Base-by-base conservation (phyloP, 2,329 filamentous ascomycete species). In the Penicillium crustosum region DNA sequence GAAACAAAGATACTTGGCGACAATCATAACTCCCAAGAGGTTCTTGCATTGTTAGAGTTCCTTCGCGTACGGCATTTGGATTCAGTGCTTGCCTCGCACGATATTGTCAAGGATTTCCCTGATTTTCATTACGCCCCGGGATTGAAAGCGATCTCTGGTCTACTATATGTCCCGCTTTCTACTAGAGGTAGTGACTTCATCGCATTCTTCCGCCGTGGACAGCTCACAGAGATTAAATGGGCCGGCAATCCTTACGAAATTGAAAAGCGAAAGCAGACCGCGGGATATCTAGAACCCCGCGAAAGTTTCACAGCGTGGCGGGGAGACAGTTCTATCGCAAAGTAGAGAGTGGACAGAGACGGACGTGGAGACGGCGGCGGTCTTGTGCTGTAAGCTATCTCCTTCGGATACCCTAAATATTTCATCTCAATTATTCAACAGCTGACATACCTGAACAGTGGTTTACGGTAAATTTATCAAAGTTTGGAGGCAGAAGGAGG, bases 381-480 rank as follows among this genome's bases (percentile, higher is more conserved):
- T 96, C 0, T 79, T 96, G 3, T 96, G 91, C 68, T 78, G 49
- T 51, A 23, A 33, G 38, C 25, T 33, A 6, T 23, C n/a, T 19
- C 2, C 8, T 31, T 19, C 2, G 2, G 4, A 33, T 1, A 31
- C n/a, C 1, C n/a, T 10, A 2, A 7, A 51, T 23, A 17, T 9
- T 13, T 6, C 21, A 5, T 6, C 43, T 12, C 12, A n/a, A 15
- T 31, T 45, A 2, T 9, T 33, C 6, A 27, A 17, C 21, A 42
- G 10, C 49, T 51, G 10, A 51, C 49, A 25, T 23, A 17, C 19
- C 6, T 13, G 17, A 21, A 31, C 12, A 51, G 49, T 96, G 9
- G 90, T 96, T 1, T 96, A 96, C 61, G 90, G 89, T 70, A 88
- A 85, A 71, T 96, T 96, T 71, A 96, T 96, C 66, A 90, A 95